phyloP scores from a whole-genome alignment of 768 basidiomycete genomes.

The Lentinula aciculospora region DNA sequence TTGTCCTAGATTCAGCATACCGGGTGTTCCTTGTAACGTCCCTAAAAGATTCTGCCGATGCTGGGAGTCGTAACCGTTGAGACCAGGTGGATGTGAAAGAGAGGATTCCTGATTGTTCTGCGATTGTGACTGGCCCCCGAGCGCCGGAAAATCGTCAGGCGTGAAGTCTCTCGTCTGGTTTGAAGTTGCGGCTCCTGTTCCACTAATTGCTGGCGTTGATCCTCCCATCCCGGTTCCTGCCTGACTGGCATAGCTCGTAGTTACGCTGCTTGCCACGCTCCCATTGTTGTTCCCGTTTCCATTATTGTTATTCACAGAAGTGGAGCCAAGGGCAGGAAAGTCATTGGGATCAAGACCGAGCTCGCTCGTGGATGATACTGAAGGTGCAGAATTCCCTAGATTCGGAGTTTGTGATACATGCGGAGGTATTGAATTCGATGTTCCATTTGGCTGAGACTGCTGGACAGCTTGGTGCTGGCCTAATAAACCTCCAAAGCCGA shows the following conservation, averaged over 20 bases:
- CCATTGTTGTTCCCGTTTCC: slow-evolving; percentile 25
- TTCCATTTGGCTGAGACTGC: slow-evolving; percentile 50
- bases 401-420: slow-evolving; percentile 50
- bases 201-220: slow-evolving; percentile 27
- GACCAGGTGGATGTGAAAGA: slow-evolving; percentile 65
- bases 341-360: slow-evolving; percentile 82
- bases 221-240: slow-evolving; percentile 40
- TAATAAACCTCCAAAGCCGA: slow-evolving; percentile 48
- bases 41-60: slow-evolving; percentile 57
- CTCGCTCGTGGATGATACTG: slow-evolving; percentile 63
- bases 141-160: slow-evolving; percentile 86
- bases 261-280: slow-evolving; percentile 25
- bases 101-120: slow-evolving; percentile 26
- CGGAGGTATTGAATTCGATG: slow-evolving; percentile 44
- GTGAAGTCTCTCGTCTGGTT: slow-evolving; percentile 64
- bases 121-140: slow-evolving; percentile 43
- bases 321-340: slow-evolving; percentile 80
- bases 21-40: slow-evolving; percentile 50
- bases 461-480: slow-evolving; percentile 33
- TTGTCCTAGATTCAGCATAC: slow-evolving; percentile 54
- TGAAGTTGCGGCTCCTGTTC: slow-evolving; percentile 20
- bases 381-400: slow-evolving; percentile 45
- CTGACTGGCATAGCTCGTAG: slow-evolving; percentile 80
- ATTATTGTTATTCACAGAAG: slow-evolving; percentile 32
- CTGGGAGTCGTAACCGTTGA: slow-evolving; percentile 63